Conservation (phyloP, 371 early-diverging fungal species). For the Mucor lusitanicus region DNA sequence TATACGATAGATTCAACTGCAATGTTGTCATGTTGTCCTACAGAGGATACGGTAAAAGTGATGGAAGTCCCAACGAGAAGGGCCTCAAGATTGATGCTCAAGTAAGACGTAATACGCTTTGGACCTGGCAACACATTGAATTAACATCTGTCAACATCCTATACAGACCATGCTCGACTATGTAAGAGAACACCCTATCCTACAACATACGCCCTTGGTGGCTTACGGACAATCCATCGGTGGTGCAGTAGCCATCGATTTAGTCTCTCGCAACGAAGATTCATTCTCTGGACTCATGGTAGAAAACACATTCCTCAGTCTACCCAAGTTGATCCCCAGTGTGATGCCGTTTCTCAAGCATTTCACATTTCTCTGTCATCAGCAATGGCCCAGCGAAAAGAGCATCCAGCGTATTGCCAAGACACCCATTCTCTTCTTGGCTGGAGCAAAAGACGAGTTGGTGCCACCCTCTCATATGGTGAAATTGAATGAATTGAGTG, state of each 20-base stretch:
- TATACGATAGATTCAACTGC: slow-evolving; percentile 64
- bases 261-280: slow-evolving; percentile 76
- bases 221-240: slow-evolving; percentile 96
- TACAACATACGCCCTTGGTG: slow-evolving; percentile 76
- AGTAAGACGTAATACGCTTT: slow-evolving; percentile 54
- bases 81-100: slow-evolving; percentile 89
- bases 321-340: slow-evolving; percentile 86
- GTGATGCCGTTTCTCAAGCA: slow-evolving; percentile 78
- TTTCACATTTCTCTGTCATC: slow-evolving; percentile 82
- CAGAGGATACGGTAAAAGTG: slow-evolving; percentile 92
- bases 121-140: too few relatives aligned
- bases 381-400: slow-evolving; percentile 85
- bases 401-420: slow-evolving; percentile 68
- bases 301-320: slow-evolving; percentile 93
- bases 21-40: slow-evolving; percentile 96
- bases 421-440: slow-evolving; percentile 84
- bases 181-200: slow-evolving; percentile 69
- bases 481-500: slow-evolving; percentile 62
- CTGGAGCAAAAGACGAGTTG: slow-evolving; percentile 83
- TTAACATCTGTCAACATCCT: neutral
- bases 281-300: slow-evolving; percentile 82
- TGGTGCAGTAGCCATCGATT: slow-evolving; percentile 95
- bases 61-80: slow-evolving; percentile 84
- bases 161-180: slow-evolving; percentile 79
- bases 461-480: slow-evolving; percentile 90